Conservation (phyloP, 192 early-diverging fungal species). For the Umbelopsis isabellina region DNA sequence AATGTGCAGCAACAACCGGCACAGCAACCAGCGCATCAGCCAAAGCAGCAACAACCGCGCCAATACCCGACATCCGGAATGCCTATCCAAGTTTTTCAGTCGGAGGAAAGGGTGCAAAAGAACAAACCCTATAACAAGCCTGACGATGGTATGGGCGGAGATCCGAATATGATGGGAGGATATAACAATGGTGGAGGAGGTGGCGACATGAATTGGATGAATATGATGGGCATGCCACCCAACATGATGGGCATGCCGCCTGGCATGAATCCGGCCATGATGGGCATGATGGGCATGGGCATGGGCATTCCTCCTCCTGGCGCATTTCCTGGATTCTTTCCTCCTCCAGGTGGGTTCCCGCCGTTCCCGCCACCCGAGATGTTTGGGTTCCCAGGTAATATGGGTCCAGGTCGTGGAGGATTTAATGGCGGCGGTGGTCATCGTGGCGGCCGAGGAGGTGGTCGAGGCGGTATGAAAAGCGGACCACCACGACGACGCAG, state of each 20-base stretch:
- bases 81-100: constrained; percentile 39
- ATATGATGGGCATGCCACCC: constrained; percentile 26
- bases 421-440: constrained; percentile 24
- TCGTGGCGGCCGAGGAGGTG: constrained; percentile 21
- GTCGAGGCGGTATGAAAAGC: neutral
- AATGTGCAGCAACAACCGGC: neutral
- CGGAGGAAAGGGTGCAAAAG: constrained; percentile 23
- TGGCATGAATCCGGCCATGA: constrained; percentile 24
- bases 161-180: constrained; percentile 10
- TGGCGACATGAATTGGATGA: constrained; percentile 24
- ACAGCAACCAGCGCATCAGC: neutral
- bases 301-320: constrained; percentile 22
- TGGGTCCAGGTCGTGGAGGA: constrained; percentile 5
- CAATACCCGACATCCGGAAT: constrained; percentile 21
- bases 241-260: constrained; percentile 28
- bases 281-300: constrained; percentile 28
- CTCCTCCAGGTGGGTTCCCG: constrained; percentile 20
- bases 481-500: constrained; percentile 13
- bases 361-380: constrained; percentile 29
- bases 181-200: constrained; percentile 19
- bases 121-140: constrained; percentile 15
- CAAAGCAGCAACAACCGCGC: neutral
- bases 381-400: constrained; percentile 24
- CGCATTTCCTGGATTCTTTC: constrained; percentile 3
- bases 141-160: neutral